Conservation (phyloP, 2,329 filamentous ascomycete genomes). For the Aureobasidium sp. region DNA sequence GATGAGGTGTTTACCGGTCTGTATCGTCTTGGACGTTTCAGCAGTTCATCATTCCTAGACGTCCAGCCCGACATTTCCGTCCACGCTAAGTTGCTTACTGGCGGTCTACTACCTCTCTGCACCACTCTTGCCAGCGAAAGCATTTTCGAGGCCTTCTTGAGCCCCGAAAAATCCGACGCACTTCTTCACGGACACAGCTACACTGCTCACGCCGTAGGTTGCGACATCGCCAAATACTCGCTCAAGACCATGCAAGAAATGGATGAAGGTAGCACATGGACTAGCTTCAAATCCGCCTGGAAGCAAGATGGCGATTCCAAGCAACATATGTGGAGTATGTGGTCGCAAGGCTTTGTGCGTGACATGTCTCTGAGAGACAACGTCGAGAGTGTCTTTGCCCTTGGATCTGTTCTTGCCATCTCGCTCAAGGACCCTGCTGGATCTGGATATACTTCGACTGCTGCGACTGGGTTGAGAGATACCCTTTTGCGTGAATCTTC, state of each 20-base stretch:
- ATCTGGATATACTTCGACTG: constrained; percentile 49
- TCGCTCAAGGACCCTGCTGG: constrained; percentile 44
- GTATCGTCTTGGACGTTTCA: constrained; percentile 70
- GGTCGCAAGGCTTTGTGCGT: constrained; percentile 56
- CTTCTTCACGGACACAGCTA: constrained; percentile 81
- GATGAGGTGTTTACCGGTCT: constrained; percentile 86
- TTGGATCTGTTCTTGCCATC: constrained; percentile 70
- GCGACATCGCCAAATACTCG: constrained; percentile 66
- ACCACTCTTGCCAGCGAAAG: constrained; percentile 66
- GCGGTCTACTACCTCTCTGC: constrained; percentile 70
- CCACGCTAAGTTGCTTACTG: constrained; percentile 77
- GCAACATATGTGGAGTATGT: constrained; percentile 58
- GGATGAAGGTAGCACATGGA: constrained; percentile 52
- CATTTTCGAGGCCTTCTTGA: constrained; percentile 66
- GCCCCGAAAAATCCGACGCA: constrained; percentile 68
- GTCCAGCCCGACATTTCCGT: constrained; percentile 67
- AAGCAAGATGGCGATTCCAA: neutral
- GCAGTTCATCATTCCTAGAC: constrained; percentile 61
- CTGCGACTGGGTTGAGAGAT: constrained; percentile 47
- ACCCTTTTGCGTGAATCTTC: constrained; percentile 35
- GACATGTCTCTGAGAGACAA: constrained; percentile 49
- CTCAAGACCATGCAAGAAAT: constrained; percentile 54
- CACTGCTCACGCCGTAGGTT: constrained; percentile 76
- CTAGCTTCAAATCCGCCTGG: constrained; percentile 48
- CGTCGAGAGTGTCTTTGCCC: constrained; percentile 61